Conservation (phyloP, 768 basidiomycete species). For the Hysterangium stoloniferum region DNA sequence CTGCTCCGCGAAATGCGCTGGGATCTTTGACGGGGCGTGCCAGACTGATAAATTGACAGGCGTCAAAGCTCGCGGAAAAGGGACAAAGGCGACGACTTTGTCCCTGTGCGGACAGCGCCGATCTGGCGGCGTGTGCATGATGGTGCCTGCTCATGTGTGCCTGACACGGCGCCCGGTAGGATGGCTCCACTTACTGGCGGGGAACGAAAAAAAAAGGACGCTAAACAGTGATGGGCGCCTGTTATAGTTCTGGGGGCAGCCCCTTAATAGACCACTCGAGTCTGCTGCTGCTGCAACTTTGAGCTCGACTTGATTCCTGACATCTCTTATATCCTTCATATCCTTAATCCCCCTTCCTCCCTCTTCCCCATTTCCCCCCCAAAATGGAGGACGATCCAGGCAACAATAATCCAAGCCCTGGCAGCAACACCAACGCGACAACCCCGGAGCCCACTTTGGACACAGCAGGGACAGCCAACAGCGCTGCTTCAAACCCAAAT, state of each 20-base stretch:
- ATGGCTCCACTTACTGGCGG: not conserved
- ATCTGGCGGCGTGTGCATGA: not conserved
- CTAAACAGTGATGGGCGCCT: too few relatives aligned
- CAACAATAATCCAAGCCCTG: not conserved
- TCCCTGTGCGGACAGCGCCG: not conserved
- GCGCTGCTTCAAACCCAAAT: not conserved
- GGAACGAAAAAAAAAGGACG: too few relatives aligned
- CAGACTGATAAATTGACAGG: too few relatives aligned
- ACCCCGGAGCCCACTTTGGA: not conserved
- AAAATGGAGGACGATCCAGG: constrained; percentile 4
- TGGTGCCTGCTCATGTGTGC: not conserved
- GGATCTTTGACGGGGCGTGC: too few relatives aligned
- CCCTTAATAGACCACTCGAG: not conserved
- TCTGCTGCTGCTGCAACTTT: not conserved
- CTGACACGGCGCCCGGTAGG: not conserved
- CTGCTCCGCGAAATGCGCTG: too few relatives aligned
- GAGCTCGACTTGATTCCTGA: not conserved
- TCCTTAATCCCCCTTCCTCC: not conserved
- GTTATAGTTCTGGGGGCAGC: not conserved
- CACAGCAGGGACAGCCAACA: not conserved
- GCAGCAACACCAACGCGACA: not conserved
- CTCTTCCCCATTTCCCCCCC: not conserved
- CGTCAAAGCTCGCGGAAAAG: too few relatives aligned
- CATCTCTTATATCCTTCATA: not conserved
- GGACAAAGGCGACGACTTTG: constrained; percentile 2